Evolutionary conservation across 2,329 filamentous ascomycete species (phyloP), one percentile per base, ranked within the genome.

Genomic region (Exserohilum rostratum): DNA sequence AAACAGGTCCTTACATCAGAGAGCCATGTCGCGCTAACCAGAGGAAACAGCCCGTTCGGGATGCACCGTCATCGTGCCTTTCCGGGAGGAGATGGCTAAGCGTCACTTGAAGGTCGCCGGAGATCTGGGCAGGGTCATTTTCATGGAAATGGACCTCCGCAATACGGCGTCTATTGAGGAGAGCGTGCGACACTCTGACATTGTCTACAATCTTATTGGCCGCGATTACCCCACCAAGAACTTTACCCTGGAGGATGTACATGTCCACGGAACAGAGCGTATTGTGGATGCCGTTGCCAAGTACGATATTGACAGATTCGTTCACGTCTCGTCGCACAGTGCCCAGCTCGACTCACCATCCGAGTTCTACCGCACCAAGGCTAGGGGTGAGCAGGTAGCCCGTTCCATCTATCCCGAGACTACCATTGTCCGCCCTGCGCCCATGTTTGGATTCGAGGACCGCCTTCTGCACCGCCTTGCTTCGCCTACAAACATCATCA

Each of bases 171-270:
- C 93, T 27, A 95, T 99, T 68, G 95, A 99, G 76, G 93, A 96
- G 78, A 95, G 91, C 70, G 93, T 99, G 48, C 86, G 95, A 69
- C 95, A 99, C 78, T 98, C 93, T 37, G 95, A 99, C 74, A 90
- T 97, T 60, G 95, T 99, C 62, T 96, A 96, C 83, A 99, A 99
- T 79, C 82, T 99, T 67, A 84, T 97, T 71, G 95, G 95, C 62
- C 90, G 93, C 61, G 90, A 93, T 77, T 98, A 98, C 76, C 90
- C 93, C 62, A 99, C 95, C 68, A 99, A 99, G 83, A 99, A 99
- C 83, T 99, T 97, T 78, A 86, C 89, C 52, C 83, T 96, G 57
- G 89, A 91, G 68, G 93, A 98, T 74, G 92, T 98, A 37, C 92
- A 99, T 70, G 86, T 98, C 34, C 92, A 96, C 76, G 92, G 93